Base-by-base conservation (phyloP, 2,329 filamentous ascomycete species). In the Keithomyces neogunnii region DNA sequence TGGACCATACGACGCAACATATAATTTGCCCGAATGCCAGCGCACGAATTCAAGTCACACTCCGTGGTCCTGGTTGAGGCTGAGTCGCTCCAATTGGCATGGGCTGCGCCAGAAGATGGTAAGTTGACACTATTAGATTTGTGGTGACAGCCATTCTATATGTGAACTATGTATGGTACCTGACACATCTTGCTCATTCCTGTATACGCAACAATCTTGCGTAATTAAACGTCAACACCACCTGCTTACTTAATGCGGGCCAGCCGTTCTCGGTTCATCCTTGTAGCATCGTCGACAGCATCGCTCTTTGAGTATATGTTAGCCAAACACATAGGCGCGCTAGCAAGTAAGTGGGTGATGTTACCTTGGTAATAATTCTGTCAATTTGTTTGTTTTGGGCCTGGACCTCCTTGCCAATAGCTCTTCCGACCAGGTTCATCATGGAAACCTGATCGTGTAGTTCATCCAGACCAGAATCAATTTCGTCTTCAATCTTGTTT, bases 201-300 rank as follows among this genome's bases (percentile, higher is more conserved):
- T 19, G 19, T 19, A 19, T 19, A 19, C 19, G 19, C 19, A 19
- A 19, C 19, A 19, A 19, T 19, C 19, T 19, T 19, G 19, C 19
- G 19, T 19, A 19, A 19, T 19, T 19, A 19, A 19, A 19, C 19
- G 19, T 19, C 19, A 19, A 19, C 19, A 31, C 3, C 26, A 45
- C 4, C 13, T 48, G 9, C 29, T 57, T 64, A 73, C 52, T 64
- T 71, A 52, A 85, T 83, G 47, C 84, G 77, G 61, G 86, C 82
- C 66, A 90, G 66, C 59, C 82, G 79, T 61, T 85, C 82, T 57
- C 86, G 77, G 73, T 91, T 91, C 78, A 89, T 82, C 53, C 82
- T 82, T 61, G 92, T 88, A 63, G 86, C 81, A 58, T 92, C 87
- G 67, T 90, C 87, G 59, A 95, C 88, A 60, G 76, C 79, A 66